phyloP scores from a whole-genome alignment of 2,329 filamentous ascomycete genomes.

The Pseudogymnoascus verrucosus region DNA sequence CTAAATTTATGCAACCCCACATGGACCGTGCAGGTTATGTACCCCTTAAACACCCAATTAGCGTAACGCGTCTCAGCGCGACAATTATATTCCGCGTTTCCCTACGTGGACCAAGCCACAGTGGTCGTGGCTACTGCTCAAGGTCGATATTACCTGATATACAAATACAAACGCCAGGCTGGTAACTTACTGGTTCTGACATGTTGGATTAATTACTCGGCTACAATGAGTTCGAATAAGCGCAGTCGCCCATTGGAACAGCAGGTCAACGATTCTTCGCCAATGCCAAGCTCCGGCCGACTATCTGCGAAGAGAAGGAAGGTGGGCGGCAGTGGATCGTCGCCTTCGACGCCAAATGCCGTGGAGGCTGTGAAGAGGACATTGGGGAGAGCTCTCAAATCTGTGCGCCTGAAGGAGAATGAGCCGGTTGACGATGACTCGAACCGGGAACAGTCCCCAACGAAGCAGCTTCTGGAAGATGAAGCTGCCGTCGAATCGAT shows the following conservation, averaged over 20 bases:
- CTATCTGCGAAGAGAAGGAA: conserved; percentile 16
- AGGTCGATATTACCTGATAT: not conserved
- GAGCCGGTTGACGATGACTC: conserved; percentile 15
- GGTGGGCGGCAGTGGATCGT: conserved; percentile 9
- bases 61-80: conserved; percentile 3
- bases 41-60: conserved; percentile 1
- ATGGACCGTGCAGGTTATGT: not conserved
- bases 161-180: not conserved
- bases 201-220: not conserved
- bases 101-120: not conserved
- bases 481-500: conserved; percentile 6
- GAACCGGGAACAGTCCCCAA: conserved; percentile 15
- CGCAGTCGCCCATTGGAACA: conserved; percentile 3
- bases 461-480: not conserved
- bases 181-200: not conserved
- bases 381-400: conserved; percentile 12
- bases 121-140: not conserved
- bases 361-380: conserved; percentile 18
- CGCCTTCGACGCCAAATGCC: conserved; percentile 19
- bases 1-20: not conserved
- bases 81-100: not conserved
- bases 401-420: conserved; percentile 2
- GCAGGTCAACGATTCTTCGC: conserved; percentile 1
- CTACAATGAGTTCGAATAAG: not conserved
- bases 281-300: conserved; percentile 2